Base-by-base conservation (phyloP, 371 early-diverging fungal genomes). In the Mortierella sp. region DNA sequence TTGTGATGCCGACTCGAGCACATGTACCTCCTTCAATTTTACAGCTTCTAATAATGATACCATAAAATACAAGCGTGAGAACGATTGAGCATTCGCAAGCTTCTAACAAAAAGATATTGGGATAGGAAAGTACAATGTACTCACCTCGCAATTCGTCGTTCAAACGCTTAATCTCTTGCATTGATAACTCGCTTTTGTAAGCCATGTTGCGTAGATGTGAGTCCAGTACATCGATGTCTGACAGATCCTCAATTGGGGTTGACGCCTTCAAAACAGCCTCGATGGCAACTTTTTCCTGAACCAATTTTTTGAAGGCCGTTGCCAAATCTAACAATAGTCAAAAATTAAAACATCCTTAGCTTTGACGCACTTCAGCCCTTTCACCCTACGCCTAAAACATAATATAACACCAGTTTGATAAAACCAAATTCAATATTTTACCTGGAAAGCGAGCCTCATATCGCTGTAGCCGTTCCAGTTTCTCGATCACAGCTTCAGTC, bases 401-500 rank as follows among this genome's bases (percentile, higher is more conserved):
- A n/a, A n/a, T n/a, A n/a, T n/a, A n/a, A n/a, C n/a, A n/a, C n/a
- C n/a, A n/a, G n/a, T n/a, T n/a, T n/a, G n/a, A n/a, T n/a, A n/a
- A n/a, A n/a, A n/a, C n/a, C n/a, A n/a, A n/a, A n/a, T n/a, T n/a
- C n/a, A n/a, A n/a, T n/a, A n/a, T n/a, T n/a, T 45, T 67, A 76
- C 84, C 84, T 74, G 84, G 84, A 55, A 83, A 81, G 19, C 82
- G 77, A 4, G 75, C 77, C 35, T 83, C 84, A 55, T 82, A 83
- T 35, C 82, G 76, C 40, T 83, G 81, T 28, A 83, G 13, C n/a
- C 81, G 63, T 19, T 64, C 82, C 22, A 83, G 54, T 51, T 81
- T 81, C 59, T 76, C 74, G 35, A 74, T 69, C 12, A 83, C 69
- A 29, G 73, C 54, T 2, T 70, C 70, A 0, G 84, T 61, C 70